Percentiles rank a stretch among this genome's conserved stretches.
Evolutionary conservation across 1,284 basidiomycete species (phyloP).

Genomic region (Neotropicomus parvogracilis): DNA sequence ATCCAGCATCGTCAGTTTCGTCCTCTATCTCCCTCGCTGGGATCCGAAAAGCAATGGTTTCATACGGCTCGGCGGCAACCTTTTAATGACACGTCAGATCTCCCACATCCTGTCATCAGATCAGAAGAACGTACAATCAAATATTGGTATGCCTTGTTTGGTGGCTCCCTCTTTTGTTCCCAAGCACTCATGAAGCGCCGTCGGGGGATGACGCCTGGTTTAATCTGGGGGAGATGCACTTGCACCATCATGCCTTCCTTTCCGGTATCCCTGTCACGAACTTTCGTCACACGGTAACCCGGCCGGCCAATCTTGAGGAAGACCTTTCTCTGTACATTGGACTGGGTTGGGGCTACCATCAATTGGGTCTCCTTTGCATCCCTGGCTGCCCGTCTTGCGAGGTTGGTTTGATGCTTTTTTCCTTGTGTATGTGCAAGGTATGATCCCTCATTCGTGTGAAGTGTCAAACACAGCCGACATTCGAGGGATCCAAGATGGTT

Average conservation of each 20-base stretch:
- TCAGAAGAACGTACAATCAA: slow-evolving; percentile 72
- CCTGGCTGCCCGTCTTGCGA: slow-evolving; percentile 91
- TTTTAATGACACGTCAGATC: slow-evolving; percentile 33
- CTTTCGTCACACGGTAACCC: slow-evolving; percentile 90
- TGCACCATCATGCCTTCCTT: slow-evolving; percentile 97
- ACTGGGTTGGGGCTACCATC: slow-evolving; percentile 77
- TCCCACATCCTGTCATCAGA: slow-evolving; percentile 1
- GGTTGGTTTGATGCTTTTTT: slow-evolving; percentile 99
- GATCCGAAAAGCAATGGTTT: slow-evolving; percentile 97
- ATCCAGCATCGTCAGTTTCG: slow-evolving; percentile 83
- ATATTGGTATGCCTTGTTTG: slow-evolving; percentile 96
- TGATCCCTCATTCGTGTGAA: slow-evolving; percentile 98
- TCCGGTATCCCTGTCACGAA: slow-evolving; percentile 72
- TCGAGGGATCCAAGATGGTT: slow-evolving; percentile 97
- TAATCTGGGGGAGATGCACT: slow-evolving; percentile 93
- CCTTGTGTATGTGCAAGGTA: slow-evolving; percentile 99
- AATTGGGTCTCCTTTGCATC: slow-evolving; percentile 92
- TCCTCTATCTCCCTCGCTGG: slow-evolving; percentile 97
- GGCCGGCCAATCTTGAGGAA: slow-evolving; percentile 98
- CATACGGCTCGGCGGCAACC: slow-evolving; percentile 98
- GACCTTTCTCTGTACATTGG: slow-evolving; percentile 80
- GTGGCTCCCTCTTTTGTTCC: slow-evolving; percentile 94
- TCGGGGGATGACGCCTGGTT: slow-evolving; percentile 79
- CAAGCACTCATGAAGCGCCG: slow-evolving; percentile 97
- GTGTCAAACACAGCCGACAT: slow-evolving; percentile 95